These are phyloP conservation scores for Tetrahymena elliotti DNA, from an alignment of 73 alveolate species.

Conservation along the genomic window DNA sequence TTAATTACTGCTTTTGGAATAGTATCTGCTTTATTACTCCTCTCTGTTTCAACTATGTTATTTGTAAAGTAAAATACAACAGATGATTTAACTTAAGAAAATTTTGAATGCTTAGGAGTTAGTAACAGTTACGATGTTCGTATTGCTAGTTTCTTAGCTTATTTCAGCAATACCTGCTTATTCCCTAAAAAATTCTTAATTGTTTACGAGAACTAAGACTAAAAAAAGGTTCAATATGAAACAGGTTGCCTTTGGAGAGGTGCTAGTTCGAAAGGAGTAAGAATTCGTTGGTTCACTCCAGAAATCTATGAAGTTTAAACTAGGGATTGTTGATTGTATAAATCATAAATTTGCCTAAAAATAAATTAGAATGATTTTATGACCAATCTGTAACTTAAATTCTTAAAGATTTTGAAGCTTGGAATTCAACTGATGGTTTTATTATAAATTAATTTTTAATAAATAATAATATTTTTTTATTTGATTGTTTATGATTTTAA, in stretches of 20 bases:
- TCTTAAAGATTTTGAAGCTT: too few relatives aligned
- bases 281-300: neutral
- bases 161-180: neutral
- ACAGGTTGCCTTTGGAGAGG: neutral
- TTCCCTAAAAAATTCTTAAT: neutral
- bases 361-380: too few relatives aligned
- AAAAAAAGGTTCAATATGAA: too few relatives aligned
- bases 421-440: too few relatives aligned
- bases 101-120: neutral
- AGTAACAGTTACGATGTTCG: too few relatives aligned
- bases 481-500: neutral
- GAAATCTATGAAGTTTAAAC: neutral
- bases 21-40: neutral
- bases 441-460: too few relatives aligned
- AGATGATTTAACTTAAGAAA: too few relatives aligned
- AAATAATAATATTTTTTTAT: too few relatives aligned
- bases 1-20: neutral
- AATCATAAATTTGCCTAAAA: too few relatives aligned
- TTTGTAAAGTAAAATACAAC: too few relatives aligned
- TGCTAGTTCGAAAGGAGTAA: too few relatives aligned
- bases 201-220: neutral
- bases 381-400: too few relatives aligned
- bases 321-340: neutral
- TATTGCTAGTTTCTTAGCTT: neutral
- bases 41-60: neutral